phyloP scores from a whole-genome alignment of 1,139 yeast species.

The Kodamaea plutei region DNA sequence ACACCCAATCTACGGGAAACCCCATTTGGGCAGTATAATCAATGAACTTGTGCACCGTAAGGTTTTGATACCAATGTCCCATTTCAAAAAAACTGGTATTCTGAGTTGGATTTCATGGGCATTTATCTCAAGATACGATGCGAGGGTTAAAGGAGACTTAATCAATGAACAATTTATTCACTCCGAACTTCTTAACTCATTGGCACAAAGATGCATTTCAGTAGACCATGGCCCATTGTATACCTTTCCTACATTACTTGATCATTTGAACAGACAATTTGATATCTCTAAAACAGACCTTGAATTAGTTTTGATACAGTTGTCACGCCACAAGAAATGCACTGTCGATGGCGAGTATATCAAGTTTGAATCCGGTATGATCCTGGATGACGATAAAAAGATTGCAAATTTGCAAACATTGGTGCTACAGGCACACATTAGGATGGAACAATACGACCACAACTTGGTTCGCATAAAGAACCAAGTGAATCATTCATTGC shows the following conservation, averaged over 20 bases:
- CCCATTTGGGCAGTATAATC: constrained; percentile 22
- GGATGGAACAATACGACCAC: constrained; percentile 18
- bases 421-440: constrained; percentile 17
- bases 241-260: constrained; percentile 15
- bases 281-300: constrained; percentile 21
- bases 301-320: constrained; percentile 22
- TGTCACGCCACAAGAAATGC: constrained; percentile 22
- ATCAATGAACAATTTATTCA: constrained; percentile 24
- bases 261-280: constrained; percentile 11
- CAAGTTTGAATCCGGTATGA: constrained; percentile 17
- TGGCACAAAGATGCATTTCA: constrained; percentile 12
- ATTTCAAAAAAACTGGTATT: constrained; percentile 3
- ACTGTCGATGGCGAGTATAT: constrained; percentile 15
- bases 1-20: constrained; percentile 29
- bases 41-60: constrained; percentile 23
- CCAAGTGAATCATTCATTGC: constrained; percentile 11
- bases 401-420: constrained; percentile 23
- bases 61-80: constrained; percentile 23
- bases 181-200: constrained; percentile 20
- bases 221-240: constrained; percentile 12
- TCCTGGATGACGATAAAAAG: constrained; percentile 30
- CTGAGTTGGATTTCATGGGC: constrained; percentile 21
- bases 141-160: constrained; percentile 13
- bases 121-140: constrained; percentile 5
- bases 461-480: constrained; percentile 21